These are phyloP conservation scores for Backusella morwellensis DNA, from an alignment of 192 early-diverging fungal genomes.

Conservation along the genomic window DNA sequence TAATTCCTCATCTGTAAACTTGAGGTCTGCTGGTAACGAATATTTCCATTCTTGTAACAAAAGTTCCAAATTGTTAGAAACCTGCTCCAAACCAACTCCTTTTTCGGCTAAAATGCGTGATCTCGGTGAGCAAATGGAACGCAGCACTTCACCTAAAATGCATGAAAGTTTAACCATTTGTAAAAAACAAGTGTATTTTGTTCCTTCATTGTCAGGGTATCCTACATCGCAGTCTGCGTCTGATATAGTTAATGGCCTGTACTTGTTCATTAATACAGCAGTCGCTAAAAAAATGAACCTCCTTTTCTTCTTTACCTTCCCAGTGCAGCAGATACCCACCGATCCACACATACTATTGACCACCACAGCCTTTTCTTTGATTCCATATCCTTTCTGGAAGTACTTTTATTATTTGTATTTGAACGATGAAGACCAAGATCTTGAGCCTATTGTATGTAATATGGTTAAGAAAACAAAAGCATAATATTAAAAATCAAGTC, in stretches of 20 bases:
- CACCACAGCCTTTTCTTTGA: conserved; percentile 28
- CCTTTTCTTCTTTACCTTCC: conserved; percentile 13
- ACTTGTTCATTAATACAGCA: not conserved
- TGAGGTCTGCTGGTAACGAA: conserved; percentile 8
- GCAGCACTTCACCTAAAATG: conserved; percentile 28
- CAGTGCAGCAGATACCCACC: conserved; percentile 26
- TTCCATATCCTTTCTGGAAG: not conserved
- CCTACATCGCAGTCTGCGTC: conserved; percentile 33
- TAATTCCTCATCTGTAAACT: conserved; percentile 16
- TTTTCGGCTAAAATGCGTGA: conserved; percentile 10
- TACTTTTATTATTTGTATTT: conserved; percentile 6
- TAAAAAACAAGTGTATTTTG: not conserved
- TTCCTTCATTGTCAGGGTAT: conserved; percentile 18
- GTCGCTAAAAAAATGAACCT: not conserved
- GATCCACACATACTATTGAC: conserved; percentile 19
- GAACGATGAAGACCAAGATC: conserved; percentile 34
- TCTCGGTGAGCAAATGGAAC: conserved; percentile 23
- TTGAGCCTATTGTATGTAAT: conserved; percentile 14
- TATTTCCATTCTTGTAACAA: conserved; percentile 22
- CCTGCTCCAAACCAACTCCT: conserved; percentile 1
- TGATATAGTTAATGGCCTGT: conserved; percentile 22
- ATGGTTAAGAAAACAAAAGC: not conserved
- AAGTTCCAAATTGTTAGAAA: conserved; percentile 1
- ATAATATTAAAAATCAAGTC: not conserved
- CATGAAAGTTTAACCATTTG: conserved; percentile 23